These are phyloP conservation scores for Pyricularia sp. DNA, from an alignment of 2,329 filamentous ascomycete genomes.

Conservation along the genomic window DNA sequence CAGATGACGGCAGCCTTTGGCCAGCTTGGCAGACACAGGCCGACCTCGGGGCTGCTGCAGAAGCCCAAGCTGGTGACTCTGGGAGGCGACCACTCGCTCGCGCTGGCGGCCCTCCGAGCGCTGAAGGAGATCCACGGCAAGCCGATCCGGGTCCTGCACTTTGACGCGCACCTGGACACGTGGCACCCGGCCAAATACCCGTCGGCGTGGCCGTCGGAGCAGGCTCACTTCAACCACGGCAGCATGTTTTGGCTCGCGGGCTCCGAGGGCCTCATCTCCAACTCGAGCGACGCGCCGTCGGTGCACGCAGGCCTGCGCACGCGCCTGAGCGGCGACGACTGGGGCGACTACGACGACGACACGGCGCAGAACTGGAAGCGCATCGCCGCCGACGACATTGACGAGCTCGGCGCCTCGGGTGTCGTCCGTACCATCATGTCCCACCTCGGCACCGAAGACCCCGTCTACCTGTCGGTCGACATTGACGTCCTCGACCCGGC, in stretches of 20 bases:
- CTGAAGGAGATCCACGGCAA: conserved; percentile 47
- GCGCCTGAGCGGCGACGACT: conserved; percentile 52
- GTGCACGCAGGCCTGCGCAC: conserved; percentile 79
- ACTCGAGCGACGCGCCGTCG: conserved; percentile 51
- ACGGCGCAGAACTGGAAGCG: conserved; percentile 64
- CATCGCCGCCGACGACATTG: conserved; percentile 75
- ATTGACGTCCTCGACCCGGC: conserved; percentile 25
- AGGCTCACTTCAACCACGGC: conserved; percentile 73
- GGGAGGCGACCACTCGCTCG: conserved; percentile 61
- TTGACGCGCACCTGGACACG: conserved; percentile 68
- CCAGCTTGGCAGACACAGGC: conserved; percentile 41
- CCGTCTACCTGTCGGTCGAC: conserved; percentile 37
- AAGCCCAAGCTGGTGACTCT: conserved; percentile 51
- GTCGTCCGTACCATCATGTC: conserved; percentile 58
- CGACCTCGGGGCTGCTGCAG: conserved; percentile 19
- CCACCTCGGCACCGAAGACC: conserved; percentile 55
- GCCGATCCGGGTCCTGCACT: conserved; percentile 58
- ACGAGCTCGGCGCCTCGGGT: conserved; percentile 62
- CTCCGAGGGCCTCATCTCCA: conserved; percentile 65
- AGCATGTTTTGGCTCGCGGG: conserved; percentile 86
- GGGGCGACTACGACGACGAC: conserved; percentile 59
- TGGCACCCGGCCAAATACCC: conserved; percentile 78
- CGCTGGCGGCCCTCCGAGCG: conserved; percentile 55
- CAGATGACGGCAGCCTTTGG: conserved; percentile 77
- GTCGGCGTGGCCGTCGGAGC: conserved; percentile 55